phyloP scores from a whole-genome alignment of 2,329 filamentous ascomycete genomes.

The Alternaria sp. region DNA sequence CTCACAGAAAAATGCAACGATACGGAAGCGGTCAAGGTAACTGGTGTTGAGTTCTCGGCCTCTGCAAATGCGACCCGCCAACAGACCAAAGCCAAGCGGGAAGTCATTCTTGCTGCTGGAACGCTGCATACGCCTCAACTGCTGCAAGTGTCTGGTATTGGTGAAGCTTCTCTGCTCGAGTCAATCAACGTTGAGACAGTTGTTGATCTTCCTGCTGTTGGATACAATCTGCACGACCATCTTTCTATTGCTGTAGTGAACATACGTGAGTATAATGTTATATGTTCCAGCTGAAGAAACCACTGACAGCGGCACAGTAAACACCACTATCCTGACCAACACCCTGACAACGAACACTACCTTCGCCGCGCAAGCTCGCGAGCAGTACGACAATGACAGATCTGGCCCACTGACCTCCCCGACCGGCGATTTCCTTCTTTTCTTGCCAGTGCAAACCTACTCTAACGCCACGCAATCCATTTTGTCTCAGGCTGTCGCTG shows the following conservation, averaged over 20 bases:
- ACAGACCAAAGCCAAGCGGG: constrained; percentile 28
- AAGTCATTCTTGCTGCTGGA: constrained; percentile 38
- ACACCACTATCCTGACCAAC: constrained; percentile 19
- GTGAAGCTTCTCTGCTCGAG: constrained; percentile 28
- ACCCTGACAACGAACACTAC: constrained; percentile 25
- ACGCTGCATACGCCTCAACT: constrained; percentile 38
- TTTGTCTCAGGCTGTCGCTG: constrained; percentile 22
- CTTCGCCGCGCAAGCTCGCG: constrained; percentile 28
- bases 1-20: constrained; percentile 18
- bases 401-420: constrained; percentile 26
- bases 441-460: constrained; percentile 30
- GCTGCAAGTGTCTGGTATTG: constrained; percentile 40
- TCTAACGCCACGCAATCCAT: constrained; percentile 25
- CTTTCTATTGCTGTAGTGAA: constrained; percentile 21
- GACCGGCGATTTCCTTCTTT: constrained; percentile 34
- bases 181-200: constrained; percentile 28
- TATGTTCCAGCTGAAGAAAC: neutral
- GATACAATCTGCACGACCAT: constrained; percentile 37
- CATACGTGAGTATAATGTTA: neutral
- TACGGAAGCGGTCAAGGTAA: constrained; percentile 18
- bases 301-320: constrained; percentile 11
- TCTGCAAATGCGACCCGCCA: constrained; percentile 19
- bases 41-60: constrained; percentile 31
- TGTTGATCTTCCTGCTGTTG: constrained; percentile 38
- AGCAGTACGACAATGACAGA: constrained; percentile 22